A percentile compares a stretch with the other conserved stretches of the same genome.
Evolutionary conservation across 441 rosid genomes (phyloP).

Genomic region (Gossypium schwendimanii): DNA sequence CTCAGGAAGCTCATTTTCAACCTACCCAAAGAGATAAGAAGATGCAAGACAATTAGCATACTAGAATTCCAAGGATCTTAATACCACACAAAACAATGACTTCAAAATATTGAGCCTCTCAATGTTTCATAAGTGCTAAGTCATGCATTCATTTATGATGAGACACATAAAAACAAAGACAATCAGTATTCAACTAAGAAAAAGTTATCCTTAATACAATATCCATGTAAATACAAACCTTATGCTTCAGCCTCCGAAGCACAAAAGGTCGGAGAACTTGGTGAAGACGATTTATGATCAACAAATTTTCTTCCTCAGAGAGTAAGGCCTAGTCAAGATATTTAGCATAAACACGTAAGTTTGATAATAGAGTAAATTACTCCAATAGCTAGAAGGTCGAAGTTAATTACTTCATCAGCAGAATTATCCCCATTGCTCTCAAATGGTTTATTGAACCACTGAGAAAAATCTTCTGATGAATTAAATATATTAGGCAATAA

Average conservation of each 20-base stretch:
- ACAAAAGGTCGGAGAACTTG: conserved; percentile 70
- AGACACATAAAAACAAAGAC: neutral
- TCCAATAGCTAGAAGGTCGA: conserved; percentile 14
- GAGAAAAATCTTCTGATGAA: conserved; percentile 94
- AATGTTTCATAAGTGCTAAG: neutral
- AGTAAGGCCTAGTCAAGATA: conserved; percentile 56
- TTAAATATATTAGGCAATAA: conserved; percentile 88
- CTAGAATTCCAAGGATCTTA: neutral
- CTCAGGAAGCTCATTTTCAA: conserved; percentile 71
- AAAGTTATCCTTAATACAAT: neutral
- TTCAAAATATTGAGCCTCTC: neutral
- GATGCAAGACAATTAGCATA: neutral
- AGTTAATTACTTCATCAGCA: conserved; percentile 65
- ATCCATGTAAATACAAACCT: conserved; percentile 35
- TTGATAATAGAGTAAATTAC: conserved; percentile 6
- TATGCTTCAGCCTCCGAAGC: conserved; percentile 53
- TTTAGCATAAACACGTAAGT: conserved; percentile 7
- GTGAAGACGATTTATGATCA: conserved; percentile 90
- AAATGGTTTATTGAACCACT: conserved; percentile 97
- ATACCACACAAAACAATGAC: neutral
- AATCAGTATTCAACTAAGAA: neutral
- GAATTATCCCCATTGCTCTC: conserved; percentile 82
- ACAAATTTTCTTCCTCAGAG: conserved; percentile 76
- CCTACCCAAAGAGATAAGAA: conserved; percentile 37
- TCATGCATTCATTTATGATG: neutral